Percentiles rank a stretch among this genome's conserved stretches.
Evolutionary conservation across 768 basidiomycete species (phyloP).

Genomic region (Suillus alpinus): DNA sequence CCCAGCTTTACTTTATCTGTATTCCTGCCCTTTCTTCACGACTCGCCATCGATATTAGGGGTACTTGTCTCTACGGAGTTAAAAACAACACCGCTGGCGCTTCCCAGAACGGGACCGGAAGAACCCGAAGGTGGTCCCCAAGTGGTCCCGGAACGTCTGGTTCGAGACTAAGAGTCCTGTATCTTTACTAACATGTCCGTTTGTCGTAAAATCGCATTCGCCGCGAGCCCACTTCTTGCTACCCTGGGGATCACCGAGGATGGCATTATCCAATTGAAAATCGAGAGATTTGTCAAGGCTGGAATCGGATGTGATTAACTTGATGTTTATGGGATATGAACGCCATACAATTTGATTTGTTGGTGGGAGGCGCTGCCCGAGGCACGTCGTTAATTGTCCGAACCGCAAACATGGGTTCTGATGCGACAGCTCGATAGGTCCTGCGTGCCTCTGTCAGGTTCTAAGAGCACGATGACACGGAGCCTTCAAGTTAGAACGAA

Average conservation of each 20-base stretch:
- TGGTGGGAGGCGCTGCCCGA: background rate
- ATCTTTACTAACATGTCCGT: background rate
- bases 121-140: too few relatives aligned
- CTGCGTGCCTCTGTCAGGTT: slow-evolving; percentile 65
- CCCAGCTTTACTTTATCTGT: too few relatives aligned
- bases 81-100: too few relatives aligned
- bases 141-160: too few relatives aligned
- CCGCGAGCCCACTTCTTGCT: slow-evolving; percentile 19
- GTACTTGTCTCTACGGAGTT: too few relatives aligned
- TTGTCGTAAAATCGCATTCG: slow-evolving; percentile 5
- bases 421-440: slow-evolving; percentile 75
- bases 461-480: background rate
- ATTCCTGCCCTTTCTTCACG: slow-evolving; percentile 13
- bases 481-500: background rate
- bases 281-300: background rate
- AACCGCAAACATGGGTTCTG: slow-evolving; percentile 66
- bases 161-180: background rate
- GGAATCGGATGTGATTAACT: background rate
- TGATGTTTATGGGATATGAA: background rate
- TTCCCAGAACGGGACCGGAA: too few relatives aligned
- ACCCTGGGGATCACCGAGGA: background rate
- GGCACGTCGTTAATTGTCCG: slow-evolving; percentile 26
- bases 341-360: background rate
- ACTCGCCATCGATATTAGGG: slow-evolving; percentile 9
- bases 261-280: background rate